Base-by-base conservation (phyloP, 768 basidiomycete genomes). In the Suillus alpinus region DNA sequence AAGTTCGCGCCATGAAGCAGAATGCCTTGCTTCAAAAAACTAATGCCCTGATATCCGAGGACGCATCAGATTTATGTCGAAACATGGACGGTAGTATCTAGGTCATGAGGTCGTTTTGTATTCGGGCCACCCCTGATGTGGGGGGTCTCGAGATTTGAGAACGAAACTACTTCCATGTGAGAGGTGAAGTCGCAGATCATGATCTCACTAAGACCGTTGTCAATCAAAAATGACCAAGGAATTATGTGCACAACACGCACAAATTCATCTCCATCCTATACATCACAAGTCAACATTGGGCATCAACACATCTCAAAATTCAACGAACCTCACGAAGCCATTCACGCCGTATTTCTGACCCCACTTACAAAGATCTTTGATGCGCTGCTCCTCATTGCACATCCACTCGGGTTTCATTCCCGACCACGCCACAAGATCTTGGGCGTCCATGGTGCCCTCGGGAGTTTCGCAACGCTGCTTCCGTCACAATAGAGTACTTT, bases 261-360 rank as follows among this genome's bases (percentile, higher is more conserved):
- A 84, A 81, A 62, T 79, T 74, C 73, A 77, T 76, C 72, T 81
- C 78, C 81, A 81, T 81, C 62, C 78, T 81, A 37, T 12, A 47
- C 10, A 6, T 56, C 83, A 83, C 26, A 41, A 41, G n/a, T 36
- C 18, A 29, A 16, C 18, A 14, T 66, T 58, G 6, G 43, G 44
- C 10, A 1, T 56, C 56, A 60, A 63, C 6, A 66, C 69, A 4
- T 67, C 67, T 6, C 37, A 57, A 31, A 59, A 43, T 32, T 61
- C 50, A 7, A 73, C 72, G 74, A 56, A 61, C 71, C 74, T 69
- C 29, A 78, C 69, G 43, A 75, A 75, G 1, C 71, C 77, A 58
- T 77, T 75, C 18, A 78, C 31, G 2, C 69, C 71, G 9, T 72
- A 59, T 20, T 60, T 55, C 49, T 63, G 64, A 4, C 71, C 74